These are phyloP conservation scores for Aquilaria yunnanensis DNA, from an alignment of 345 rosid species.

Conservation along the genomic window DNA sequence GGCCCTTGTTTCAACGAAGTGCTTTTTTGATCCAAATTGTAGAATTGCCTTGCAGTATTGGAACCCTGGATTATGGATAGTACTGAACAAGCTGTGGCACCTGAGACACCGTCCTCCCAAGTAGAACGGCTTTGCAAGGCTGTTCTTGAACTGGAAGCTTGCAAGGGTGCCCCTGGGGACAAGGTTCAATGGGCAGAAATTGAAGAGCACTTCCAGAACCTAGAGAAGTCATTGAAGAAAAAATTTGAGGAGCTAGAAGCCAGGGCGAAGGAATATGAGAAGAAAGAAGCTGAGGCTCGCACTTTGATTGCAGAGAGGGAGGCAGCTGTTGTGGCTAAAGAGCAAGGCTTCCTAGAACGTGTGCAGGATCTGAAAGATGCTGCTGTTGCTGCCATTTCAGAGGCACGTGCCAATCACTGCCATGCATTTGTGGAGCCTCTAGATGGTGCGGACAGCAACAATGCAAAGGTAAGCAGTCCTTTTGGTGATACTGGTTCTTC, in stretches of 20 bases:
- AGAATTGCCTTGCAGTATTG: constrained; percentile 9
- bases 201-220: constrained; percentile 39
- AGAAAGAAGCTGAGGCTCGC: constrained; percentile 29
- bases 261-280: constrained; percentile 42
- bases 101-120: constrained; percentile 21
- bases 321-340: constrained; percentile 40
- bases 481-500: constrained; percentile 31
- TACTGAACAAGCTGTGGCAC: constrained; percentile 19
- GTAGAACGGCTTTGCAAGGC: constrained; percentile 39
- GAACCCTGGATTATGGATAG: constrained; percentile 22
- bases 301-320: constrained; percentile 36
- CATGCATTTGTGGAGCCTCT: constrained; percentile 18
- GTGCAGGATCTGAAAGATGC: constrained; percentile 59
- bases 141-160: constrained; percentile 34
- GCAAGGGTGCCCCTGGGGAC: constrained; percentile 17
- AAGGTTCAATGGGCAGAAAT: constrained; percentile 44
- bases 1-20: no score
- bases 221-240: constrained; percentile 30
- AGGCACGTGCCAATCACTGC: constrained; percentile 29
- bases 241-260: constrained; percentile 39
- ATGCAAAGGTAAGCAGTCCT: constrained; percentile 54
- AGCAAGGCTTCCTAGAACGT: constrained; percentile 46
- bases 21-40: background rate
- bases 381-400: constrained; percentile 45
- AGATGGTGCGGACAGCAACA: constrained; percentile 27